These are phyloP conservation scores for Erysimum cheiri DNA, from an alignment of 441 rosid genomes.

Conservation along the genomic window DNA sequence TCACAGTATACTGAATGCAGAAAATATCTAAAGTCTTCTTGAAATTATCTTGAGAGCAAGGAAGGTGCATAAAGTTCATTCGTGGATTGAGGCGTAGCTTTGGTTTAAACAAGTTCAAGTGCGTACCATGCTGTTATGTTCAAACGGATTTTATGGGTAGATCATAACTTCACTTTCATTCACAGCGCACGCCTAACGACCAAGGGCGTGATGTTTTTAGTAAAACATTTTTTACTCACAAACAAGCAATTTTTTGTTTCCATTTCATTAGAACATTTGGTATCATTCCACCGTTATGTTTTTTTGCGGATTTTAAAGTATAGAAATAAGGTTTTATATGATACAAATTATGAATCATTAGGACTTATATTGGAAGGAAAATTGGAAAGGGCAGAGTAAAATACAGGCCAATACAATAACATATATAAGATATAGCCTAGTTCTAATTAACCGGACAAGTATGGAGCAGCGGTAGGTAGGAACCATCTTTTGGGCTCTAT, in stretches of 20 bases:
- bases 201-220: constrained; percentile 22
- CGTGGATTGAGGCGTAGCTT: constrained; percentile 23
- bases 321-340: neutral
- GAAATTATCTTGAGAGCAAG: constrained; percentile 5
- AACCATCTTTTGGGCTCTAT: constrained; percentile 24
- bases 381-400: neutral
- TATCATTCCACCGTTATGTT: constrained; percentile 3
- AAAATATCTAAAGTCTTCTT: constrained; percentile 11
- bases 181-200: constrained; percentile 1
- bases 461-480: neutral
- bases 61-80: neutral
- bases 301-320: neutral
- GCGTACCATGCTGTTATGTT: constrained; percentile 3
- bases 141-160: constrained; percentile 20
- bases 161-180: constrained; percentile 25
- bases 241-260: neutral
- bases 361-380: neutral
- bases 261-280: constrained; percentile 15
- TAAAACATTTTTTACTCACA: constrained; percentile 11
- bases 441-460: neutral
- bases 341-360: neutral
- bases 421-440: neutral
- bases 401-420: neutral
- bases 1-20: constrained; percentile 19
- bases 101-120: constrained; percentile 22